Evolutionary conservation across 2,329 filamentous ascomycete genomes (phyloP).

Genomic region (Ciborinia camelliae): DNA sequence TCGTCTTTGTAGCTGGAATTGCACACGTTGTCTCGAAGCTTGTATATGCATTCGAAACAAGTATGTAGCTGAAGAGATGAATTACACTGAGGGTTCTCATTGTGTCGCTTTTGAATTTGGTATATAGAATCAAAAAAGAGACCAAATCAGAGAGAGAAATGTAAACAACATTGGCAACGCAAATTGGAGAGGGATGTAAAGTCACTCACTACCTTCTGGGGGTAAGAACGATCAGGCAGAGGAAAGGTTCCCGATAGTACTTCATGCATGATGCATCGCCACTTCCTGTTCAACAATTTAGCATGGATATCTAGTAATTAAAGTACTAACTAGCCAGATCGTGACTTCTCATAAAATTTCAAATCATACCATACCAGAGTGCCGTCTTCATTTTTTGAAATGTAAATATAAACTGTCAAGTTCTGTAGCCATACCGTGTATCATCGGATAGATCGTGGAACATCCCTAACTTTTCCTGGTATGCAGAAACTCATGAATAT

Average conservation of each 20-base stretch:
- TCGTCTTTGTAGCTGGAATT: slow-evolving; percentile 2
- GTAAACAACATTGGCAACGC: background rate
- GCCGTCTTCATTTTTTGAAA: no score
- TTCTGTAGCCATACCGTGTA: no score
- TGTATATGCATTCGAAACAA: slow-evolving; percentile 1
- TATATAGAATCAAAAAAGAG: background rate
- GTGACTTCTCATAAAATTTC: background rate
- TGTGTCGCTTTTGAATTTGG: background rate
- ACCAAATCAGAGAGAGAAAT: background rate
- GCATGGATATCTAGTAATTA: no score
- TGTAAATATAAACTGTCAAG: background rate
- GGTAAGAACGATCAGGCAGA: background rate
- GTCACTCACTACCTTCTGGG: no score
- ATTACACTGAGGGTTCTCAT: background rate
- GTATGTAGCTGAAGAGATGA: background rate
- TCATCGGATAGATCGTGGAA: no score
- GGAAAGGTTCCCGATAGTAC: background rate
- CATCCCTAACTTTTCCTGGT: no score
- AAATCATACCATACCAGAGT: background rate
- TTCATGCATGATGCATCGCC: background rate
- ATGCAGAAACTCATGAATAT: no score
- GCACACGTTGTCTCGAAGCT: slow-evolving; percentile 8
- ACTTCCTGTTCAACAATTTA: background rate
- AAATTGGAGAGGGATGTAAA: background rate
- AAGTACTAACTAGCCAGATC: background rate